Evolutionary conservation across 2,329 filamentous ascomycete genomes (phyloP).

Genomic region (Alternaria sp.): DNA sequence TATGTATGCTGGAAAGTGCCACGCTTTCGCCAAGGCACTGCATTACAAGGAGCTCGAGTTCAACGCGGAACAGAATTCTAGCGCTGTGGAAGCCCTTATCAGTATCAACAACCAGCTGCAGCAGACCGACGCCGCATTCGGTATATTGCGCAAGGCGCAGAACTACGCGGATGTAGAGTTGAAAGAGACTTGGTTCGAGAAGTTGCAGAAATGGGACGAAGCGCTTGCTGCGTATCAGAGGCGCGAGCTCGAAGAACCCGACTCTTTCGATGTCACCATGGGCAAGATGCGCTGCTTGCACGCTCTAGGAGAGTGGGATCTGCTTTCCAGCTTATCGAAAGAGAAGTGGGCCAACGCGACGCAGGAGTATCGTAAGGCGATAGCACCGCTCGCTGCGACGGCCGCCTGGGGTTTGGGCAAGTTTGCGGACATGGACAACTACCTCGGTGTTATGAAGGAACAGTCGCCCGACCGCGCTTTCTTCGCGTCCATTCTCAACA

Average conservation of each 20-base stretch:
- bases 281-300: constrained; percentile 99
- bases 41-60: constrained; percentile 99
- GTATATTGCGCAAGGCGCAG: constrained; percentile 94
- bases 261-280: constrained; percentile 94
- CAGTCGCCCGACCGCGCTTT: constrained; percentile 94
- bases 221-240: constrained; percentile 90
- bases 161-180: constrained; percentile 95
- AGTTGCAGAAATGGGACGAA: constrained; percentile 97
- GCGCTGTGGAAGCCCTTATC: constrained; percentile 94
- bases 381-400: constrained; percentile 91
- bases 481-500: constrained; percentile 92
- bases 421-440: constrained; percentile 98
- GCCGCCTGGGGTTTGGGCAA: constrained; percentile 96
- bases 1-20: constrained; percentile 92
- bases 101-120: constrained; percentile 99
- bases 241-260: constrained; percentile 73
- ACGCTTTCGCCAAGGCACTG: constrained; percentile 96
- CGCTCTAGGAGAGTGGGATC: constrained; percentile 96
- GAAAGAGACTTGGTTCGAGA: constrained; percentile 99
- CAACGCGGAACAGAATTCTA: constrained; percentile 93
- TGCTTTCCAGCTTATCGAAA: constrained; percentile 84
- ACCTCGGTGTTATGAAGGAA: constrained; percentile 92
- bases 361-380: constrained; percentile 84
- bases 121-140: constrained; percentile 97
- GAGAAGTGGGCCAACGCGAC: constrained; percentile 93